Percentiles rank a stretch among this genome's conserved stretches.
Conservation (phyloP, 345 rosid genomes). For the Eutrema japonicum region DNA sequence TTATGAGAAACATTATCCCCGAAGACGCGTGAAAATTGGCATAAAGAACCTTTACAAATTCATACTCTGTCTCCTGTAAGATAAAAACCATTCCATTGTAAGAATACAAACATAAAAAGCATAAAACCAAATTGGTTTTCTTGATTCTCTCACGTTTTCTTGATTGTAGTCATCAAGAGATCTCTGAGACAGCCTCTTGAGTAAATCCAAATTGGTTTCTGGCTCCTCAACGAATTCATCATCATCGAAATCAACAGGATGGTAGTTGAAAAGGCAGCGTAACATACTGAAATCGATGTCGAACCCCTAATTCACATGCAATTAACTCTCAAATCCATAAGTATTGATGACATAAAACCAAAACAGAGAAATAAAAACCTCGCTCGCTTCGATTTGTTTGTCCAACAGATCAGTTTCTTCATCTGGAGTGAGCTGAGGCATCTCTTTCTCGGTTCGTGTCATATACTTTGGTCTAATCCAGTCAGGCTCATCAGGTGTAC, state of each 20-base stretch:
- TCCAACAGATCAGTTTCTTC: neutral
- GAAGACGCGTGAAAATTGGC: slow-evolving; percentile 1
- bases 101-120: neutral
- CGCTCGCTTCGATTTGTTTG: neutral
- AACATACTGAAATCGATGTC: slow-evolving; percentile 2
- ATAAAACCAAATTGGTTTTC: neutral
- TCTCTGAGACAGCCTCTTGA: neutral
- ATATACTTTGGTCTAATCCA: neutral
- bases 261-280: slow-evolving; percentile 18
- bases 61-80: slow-evolving; percentile 2
- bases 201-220: neutral
- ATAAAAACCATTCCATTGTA: neutral
- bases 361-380: neutral
- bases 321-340: neutral
- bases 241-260: neutral
- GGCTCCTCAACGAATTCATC: neutral
- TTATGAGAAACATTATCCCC: slow-evolving; percentile 25
- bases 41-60: slow-evolving; percentile 5
- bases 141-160: neutral
- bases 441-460: neutral
- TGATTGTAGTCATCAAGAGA: neutral
- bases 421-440: neutral
- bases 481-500: neutral
- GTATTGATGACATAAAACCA: too few species aligned
- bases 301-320: neutral